Percentiles rank a stretch among this genome's conserved stretches.
These are phyloP conservation scores for Leonotis leonurus DNA, from an alignment of 257 asterid genomes.

Conservation along the genomic window DNA sequence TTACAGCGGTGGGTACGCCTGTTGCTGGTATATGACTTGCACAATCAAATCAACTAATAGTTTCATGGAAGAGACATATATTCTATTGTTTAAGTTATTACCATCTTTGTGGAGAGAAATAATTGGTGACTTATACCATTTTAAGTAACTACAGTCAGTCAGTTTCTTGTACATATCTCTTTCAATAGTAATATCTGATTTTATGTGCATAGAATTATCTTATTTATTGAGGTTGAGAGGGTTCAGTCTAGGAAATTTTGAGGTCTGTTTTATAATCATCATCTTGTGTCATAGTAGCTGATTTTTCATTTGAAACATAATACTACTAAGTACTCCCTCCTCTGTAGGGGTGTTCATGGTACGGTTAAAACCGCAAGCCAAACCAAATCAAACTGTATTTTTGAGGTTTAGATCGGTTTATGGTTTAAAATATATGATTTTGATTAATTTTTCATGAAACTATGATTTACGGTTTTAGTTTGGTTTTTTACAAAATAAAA, in stretches of 20 bases:
- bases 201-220: too few species aligned
- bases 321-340: too few species aligned
- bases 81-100: not conserved
- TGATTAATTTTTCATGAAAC: too few species aligned
- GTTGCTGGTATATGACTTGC: not conserved
- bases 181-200: not conserved
- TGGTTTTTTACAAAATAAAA: too few species aligned
- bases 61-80: constrained; percentile 4
- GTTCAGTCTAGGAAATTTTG: not conserved
- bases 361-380: too few species aligned
- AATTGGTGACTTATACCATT: constrained; percentile 9
- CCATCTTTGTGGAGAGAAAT: not conserved
- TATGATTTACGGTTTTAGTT: too few species aligned
- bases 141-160: not conserved
- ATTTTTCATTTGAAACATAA: too few species aligned
- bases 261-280: too few species aligned
- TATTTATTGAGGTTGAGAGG: not conserved
- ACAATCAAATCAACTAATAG: not conserved
- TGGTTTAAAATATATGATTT: too few species aligned
- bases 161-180: not conserved
- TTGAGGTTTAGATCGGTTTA: too few species aligned
- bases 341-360: too few species aligned
- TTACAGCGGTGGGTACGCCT: not conserved
- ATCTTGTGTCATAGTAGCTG: not conserved
- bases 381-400: too few species aligned